Evolutionary conservation across 164 flowering plant species (phyloP), one percentile per base, ranked within the genome.

Genomic region (Dillenia suffruticosa): DNA sequence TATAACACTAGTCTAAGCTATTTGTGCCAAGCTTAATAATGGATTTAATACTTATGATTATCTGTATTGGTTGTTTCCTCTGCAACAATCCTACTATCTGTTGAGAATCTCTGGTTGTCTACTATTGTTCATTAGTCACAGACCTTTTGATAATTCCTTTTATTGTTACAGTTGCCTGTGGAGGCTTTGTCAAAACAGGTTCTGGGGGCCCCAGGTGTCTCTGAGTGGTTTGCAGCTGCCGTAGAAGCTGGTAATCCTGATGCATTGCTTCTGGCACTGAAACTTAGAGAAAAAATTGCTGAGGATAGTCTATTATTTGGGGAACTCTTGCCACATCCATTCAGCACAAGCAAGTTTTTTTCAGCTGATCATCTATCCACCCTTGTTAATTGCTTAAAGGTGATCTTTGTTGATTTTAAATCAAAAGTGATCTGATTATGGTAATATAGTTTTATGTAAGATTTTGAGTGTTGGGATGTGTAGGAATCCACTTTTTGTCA

Each of bases 401-500:
- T 95, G 64, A 61, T 68, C 8, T 55, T 54, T 45, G 12, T 5
- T 32, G 40, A 32, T 32, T 32, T 32, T 5, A 32, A 32, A 32
- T 32, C 0, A 32, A 32, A 32, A 32, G 40, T 32, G 40, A 32
- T 32, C 6, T 32, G 40, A 32, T 32, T 32, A 32, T 32, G 6
- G 40, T 32, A 32, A 5, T 32, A 32, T 32, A 32, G 40, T 32
- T 32, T 32, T 32, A 32, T 32, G 7, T 32, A 32, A 32, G 19
- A 40, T 54, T 59, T 55, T 59, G 48, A 32, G 14, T 64, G 32
- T 51, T 59, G 57, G 32, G 58, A 59, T 11, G 76, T 70, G 66
- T 85, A 92, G 99, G 99, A 95, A 68, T 86, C 99, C 8, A 84
- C 97, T 52, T 95, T 95, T 68, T 92, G 99, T 69, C 96, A 84